phyloP scores from a whole-genome alignment of 805 yeast genomes.

The Candida hungchunana region DNA sequence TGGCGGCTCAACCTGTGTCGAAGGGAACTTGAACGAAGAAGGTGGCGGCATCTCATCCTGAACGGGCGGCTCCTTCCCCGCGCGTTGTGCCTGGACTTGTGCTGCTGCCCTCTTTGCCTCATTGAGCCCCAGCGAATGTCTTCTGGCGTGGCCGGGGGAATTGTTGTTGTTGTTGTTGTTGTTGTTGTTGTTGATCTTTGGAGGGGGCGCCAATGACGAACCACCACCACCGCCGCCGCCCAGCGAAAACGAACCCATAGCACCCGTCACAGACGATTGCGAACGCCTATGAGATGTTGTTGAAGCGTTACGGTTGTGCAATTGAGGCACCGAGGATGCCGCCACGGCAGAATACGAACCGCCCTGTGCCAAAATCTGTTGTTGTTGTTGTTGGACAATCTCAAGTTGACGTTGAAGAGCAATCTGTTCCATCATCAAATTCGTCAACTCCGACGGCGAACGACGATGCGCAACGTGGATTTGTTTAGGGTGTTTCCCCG shows the following conservation, averaged over 20 bases:
- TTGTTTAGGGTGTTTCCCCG: slow-evolving; percentile 47
- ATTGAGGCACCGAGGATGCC: no score
- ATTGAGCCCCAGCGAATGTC: slow-evolving; percentile 86
- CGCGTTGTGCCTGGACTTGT: slow-evolving; percentile 72
- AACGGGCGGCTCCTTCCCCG: slow-evolving; percentile 19
- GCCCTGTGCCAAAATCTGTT: slow-evolving; percentile 65
- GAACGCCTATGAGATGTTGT: slow-evolving; percentile 45
- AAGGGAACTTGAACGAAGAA: slow-evolving; percentile 55
- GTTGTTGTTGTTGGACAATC: slow-evolving; percentile 86
- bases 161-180: background rate
- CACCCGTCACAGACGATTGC: slow-evolving; percentile 38
- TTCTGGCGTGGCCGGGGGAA: slow-evolving; percentile 69
- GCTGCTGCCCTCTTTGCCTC: slow-evolving; percentile 99
- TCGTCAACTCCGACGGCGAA: slow-evolving; percentile 93
- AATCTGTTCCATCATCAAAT: slow-evolving; percentile 86
- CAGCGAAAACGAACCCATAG: slow-evolving; percentile 30
- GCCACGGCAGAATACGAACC: slow-evolving; percentile 7
- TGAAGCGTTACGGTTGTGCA: slow-evolving; percentile 14
- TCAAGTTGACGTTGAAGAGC: slow-evolving; percentile 89
- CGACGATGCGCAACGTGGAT: slow-evolving; percentile 95
- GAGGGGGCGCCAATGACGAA: slow-evolving; percentile 29
- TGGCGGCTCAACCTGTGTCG: slow-evolving; percentile 34
- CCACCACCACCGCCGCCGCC: no score
- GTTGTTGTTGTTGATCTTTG: slow-evolving; percentile 13
- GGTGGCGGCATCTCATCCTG: slow-evolving; percentile 27